These are phyloP conservation scores for Mycena galericulata DNA, from an alignment of 768 basidiomycete genomes.

Conservation along the genomic window DNA sequence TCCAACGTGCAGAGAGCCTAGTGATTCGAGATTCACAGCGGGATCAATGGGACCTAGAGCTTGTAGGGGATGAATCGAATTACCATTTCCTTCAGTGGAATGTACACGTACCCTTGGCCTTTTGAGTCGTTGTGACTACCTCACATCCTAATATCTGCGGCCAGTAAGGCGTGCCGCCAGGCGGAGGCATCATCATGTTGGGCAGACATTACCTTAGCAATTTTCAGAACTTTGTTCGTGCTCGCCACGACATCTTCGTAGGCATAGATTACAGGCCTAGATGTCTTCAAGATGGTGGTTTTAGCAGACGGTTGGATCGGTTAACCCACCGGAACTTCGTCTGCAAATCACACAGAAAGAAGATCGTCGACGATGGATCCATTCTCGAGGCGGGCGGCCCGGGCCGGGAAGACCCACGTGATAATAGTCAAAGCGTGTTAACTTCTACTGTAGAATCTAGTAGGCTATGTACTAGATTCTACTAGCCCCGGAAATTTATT, in stretches of 20 bases:
- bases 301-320: not conserved
- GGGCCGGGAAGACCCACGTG: too few species aligned
- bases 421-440: not conserved
- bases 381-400: too few species aligned
- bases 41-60: conserved; percentile 78
- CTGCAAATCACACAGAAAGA: conserved; percentile 91
- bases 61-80: conserved; percentile 42
- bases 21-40: conserved; percentile 65
- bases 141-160: conserved; percentile 71
- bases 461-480: too few species aligned
- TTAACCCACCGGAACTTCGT: conserved; percentile 71
- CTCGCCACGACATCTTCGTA: conserved; percentile 79
- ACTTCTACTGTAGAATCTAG: too few species aligned
- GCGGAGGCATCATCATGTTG: too few species aligned
- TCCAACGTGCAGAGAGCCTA: conserved; percentile 69
- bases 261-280: conserved; percentile 68
- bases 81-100: not conserved
- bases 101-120: conserved; percentile 68
- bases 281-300: conserved; percentile 31
- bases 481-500: too few species aligned
- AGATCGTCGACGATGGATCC: conserved; percentile 58
- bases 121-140: conserved; percentile 88
- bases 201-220: conserved; percentile 67
- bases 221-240: conserved; percentile 79
- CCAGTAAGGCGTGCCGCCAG: conserved; percentile 10